Evolutionary conservation across 805 yeast genomes (phyloP).

Genomic region (Sungouiella thailandica): DNA sequence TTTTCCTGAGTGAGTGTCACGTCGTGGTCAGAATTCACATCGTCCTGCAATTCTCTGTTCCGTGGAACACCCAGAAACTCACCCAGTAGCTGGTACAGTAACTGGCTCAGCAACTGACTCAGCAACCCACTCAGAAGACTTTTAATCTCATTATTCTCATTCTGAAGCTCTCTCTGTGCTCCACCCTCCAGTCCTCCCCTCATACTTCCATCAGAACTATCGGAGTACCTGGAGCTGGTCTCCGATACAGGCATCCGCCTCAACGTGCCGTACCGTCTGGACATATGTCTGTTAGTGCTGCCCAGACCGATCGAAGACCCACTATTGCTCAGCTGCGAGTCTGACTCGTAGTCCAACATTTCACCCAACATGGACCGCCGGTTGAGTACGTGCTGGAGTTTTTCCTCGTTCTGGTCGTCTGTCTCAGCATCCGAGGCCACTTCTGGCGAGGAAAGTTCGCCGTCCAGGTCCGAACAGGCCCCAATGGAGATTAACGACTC

Average conservation of each 20-base stretch:
- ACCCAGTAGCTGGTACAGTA: too few species aligned
- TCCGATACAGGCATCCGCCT: not conserved
- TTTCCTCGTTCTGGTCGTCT: constrained; percentile 16
- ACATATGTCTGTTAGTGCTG: not conserved
- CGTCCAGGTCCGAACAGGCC: not conserved
- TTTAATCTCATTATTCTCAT: too few species aligned
- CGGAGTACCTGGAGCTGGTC: not conserved
- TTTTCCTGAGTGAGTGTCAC: too few species aligned
- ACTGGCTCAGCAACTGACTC: too few species aligned
- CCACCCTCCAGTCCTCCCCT: too few species aligned
- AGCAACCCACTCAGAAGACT: too few species aligned
- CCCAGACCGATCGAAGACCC: not conserved
- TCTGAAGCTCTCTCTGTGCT: too few species aligned
- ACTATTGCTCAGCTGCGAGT: constrained; percentile 5
- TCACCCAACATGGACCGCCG: constrained; percentile 40
- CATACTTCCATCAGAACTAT: not conserved
- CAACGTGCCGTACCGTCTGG: not conserved
- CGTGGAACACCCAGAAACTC: too few species aligned
- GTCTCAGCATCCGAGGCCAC: constrained; percentile 3
- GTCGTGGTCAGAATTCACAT: too few species aligned
- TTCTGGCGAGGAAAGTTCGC: not conserved
- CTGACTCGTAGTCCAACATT: constrained; percentile 41
- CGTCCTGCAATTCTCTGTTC: too few species aligned
- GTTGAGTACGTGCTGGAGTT: constrained; percentile 24
- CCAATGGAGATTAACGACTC: not conserved